Percentiles rank a stretch among this genome's conserved stretches.
These are phyloP conservation scores for Pyrenula aspistea DNA, from an alignment of 495 filamentous ascomycete genomes.

Conservation along the genomic window DNA sequence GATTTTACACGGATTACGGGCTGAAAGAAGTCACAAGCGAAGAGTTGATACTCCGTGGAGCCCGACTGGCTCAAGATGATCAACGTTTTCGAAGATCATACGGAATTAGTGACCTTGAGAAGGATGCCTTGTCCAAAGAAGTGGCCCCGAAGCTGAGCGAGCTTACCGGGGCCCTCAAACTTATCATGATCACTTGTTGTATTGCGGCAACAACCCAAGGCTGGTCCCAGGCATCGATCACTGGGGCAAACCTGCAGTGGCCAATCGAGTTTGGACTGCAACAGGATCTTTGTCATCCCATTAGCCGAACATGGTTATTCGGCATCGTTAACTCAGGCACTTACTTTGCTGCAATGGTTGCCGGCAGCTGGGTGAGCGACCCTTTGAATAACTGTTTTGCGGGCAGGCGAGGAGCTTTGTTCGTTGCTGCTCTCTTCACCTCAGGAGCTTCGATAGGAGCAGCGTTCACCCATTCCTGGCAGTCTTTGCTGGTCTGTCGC, in stretches of 20 bases:
- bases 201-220: too few relatives aligned
- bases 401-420: conserved; percentile 7
- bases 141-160: too few relatives aligned
- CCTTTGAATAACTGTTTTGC: conserved; percentile 1
- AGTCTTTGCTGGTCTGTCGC: conserved; percentile 7
- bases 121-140: too few relatives aligned
- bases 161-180: too few relatives aligned
- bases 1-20: neutral
- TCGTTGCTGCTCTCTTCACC: conserved; percentile 7
- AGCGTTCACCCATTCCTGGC: conserved; percentile 8
- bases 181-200: too few relatives aligned
- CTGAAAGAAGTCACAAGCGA: conserved; percentile 1
- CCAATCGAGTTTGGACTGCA: too few relatives aligned
- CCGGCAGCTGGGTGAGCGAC: conserved; percentile 1
- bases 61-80: conserved; percentile 1
- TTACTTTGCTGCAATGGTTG: too few relatives aligned
- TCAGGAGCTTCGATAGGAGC: conserved; percentile 9
- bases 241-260: too few relatives aligned
- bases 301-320: too few relatives aligned
- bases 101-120: neutral
- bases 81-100: neutral
- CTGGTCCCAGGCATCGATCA: too few relatives aligned
- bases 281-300: too few relatives aligned
- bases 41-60: conserved; percentile 3
- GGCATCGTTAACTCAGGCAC: too few relatives aligned